These are phyloP conservation scores for Diatrype stigma DNA, from an alignment of 2,329 filamentous ascomycete species.

Conservation along the genomic window DNA sequence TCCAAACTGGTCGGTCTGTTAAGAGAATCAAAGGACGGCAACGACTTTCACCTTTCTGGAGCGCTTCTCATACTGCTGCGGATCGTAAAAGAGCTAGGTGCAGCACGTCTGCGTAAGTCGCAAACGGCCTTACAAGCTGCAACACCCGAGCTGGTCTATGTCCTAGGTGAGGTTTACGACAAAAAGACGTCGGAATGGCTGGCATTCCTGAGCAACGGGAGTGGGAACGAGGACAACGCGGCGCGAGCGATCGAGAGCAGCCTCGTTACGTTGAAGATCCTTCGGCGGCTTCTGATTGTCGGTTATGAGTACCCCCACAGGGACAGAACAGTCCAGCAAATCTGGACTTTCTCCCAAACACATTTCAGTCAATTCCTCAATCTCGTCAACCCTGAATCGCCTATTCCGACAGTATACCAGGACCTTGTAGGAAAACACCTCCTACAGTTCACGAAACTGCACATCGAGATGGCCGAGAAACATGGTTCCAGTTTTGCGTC, in stretches of 20 bases:
- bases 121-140: slow-evolving; percentile 73
- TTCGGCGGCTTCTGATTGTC: slow-evolving; percentile 72
- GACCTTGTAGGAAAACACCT: slow-evolving; percentile 77
- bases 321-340: slow-evolving; percentile 68
- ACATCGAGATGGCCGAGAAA: slow-evolving; percentile 75
- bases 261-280: slow-evolving; percentile 70
- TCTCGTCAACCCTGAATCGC: slow-evolving; percentile 55
- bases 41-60: slow-evolving; percentile 65
- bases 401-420: slow-evolving; percentile 49
- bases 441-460: slow-evolving; percentile 85
- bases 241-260: slow-evolving; percentile 70
- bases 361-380: slow-evolving; percentile 75
- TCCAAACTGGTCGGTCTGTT: slow-evolving; percentile 60
- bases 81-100: slow-evolving; percentile 85
- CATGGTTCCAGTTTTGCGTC: slow-evolving; percentile 81
- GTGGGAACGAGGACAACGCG: slow-evolving; percentile 54
- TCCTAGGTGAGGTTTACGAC: slow-evolving; percentile 75
- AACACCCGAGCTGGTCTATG: slow-evolving; percentile 77
- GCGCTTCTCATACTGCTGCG: slow-evolving; percentile 75
- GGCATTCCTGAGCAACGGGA: slow-evolving; percentile 51
- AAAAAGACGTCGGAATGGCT: slow-evolving; percentile 69
- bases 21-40: slow-evolving; percentile 52
- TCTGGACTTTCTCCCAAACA: slow-evolving; percentile 75
- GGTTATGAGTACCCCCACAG: slow-evolving; percentile 82
- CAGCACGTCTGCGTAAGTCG: slow-evolving; percentile 69